These are phyloP conservation scores for Vitis riparia DNA, from an alignment of 164 flowering plant species.

Conservation along the genomic window DNA sequence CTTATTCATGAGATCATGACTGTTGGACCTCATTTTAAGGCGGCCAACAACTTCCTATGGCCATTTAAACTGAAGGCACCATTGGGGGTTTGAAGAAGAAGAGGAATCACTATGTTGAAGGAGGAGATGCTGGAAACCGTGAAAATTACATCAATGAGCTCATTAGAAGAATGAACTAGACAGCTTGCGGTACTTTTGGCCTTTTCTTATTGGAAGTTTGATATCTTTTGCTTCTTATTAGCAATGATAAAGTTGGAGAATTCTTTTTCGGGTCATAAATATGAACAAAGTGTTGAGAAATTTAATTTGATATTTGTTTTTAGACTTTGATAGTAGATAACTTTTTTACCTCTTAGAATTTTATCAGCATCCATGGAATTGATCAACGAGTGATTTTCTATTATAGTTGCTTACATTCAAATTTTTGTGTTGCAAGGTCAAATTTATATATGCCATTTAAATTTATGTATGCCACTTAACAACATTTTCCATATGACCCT, in stretches of 20 bases:
- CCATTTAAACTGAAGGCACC: slow-evolving; percentile 75
- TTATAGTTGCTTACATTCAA: no score
- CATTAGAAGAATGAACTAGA: no score
- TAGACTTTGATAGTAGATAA: background rate
- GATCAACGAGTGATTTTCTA: no score
- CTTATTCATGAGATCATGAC: slow-evolving; percentile 71
- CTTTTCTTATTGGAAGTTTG: no score
- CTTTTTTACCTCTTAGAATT: background rate
- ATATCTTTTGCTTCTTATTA: background rate
- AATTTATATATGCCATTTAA: no score
- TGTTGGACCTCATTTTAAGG: slow-evolving; percentile 72
- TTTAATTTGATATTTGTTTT: background rate
- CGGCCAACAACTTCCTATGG: slow-evolving; percentile 72
- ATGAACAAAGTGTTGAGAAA: background rate
- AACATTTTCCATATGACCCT: no score
- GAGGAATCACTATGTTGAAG: slow-evolving; percentile 73
- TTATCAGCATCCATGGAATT: background rate
- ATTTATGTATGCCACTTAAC: no score
- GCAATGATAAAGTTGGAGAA: background rate
- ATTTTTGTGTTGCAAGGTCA: no score
- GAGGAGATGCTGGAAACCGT: slow-evolving; percentile 71
- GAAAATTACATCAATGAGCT: slow-evolving; percentile 66
- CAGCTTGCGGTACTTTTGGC: no score
- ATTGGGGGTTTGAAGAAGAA: slow-evolving; percentile 65
- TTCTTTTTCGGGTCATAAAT: no score